Conservation (phyloP, 1,284 basidiomycete species). For the Wallemia ichthyophaga region DNA sequence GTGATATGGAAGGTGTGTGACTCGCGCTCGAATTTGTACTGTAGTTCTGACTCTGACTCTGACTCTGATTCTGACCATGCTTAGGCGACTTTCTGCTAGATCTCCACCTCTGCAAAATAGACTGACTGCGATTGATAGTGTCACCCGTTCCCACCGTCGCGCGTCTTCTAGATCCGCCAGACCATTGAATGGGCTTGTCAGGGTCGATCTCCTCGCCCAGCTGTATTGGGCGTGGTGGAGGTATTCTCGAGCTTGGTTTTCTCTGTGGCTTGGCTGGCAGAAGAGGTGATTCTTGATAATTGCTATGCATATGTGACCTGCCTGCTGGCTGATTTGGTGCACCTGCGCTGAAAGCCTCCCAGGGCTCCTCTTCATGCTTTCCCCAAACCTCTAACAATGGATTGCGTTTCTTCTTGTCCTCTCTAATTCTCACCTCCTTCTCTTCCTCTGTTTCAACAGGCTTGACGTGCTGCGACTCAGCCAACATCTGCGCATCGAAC, state of each 20-base stretch:
- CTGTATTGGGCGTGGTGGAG: conserved; percentile 44
- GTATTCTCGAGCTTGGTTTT: conserved; percentile 23
- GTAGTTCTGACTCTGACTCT: no score
- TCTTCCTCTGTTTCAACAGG: conserved; percentile 9
- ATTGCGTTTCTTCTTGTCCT: conserved; percentile 13
- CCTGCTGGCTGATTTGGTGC: conserved; percentile 20
- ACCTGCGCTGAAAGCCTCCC: conserved; percentile 55
- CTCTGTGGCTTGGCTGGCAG: conserved; percentile 6
- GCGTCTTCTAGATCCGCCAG: neutral
- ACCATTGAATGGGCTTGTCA: neutral
- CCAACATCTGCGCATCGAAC: conserved; percentile 21
- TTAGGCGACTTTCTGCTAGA: neutral
- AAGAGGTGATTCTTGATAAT: conserved; percentile 16
- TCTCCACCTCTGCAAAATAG: neutral
- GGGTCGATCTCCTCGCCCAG: neutral
- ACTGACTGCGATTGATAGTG: neutral
- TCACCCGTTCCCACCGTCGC: neutral
- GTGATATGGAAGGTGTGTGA: neutral
- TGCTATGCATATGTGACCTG: conserved; percentile 16
- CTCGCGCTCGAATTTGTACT: neutral
- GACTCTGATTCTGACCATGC: no score
- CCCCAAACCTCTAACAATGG: conserved; percentile 33
- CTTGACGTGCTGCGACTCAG: conserved; percentile 1
- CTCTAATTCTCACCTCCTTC: neutral
- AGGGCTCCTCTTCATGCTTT: conserved; percentile 57